Evolutionary conservation across 257 asterid genomes (phyloP).

Genomic region (Henckelia pumila): DNA sequence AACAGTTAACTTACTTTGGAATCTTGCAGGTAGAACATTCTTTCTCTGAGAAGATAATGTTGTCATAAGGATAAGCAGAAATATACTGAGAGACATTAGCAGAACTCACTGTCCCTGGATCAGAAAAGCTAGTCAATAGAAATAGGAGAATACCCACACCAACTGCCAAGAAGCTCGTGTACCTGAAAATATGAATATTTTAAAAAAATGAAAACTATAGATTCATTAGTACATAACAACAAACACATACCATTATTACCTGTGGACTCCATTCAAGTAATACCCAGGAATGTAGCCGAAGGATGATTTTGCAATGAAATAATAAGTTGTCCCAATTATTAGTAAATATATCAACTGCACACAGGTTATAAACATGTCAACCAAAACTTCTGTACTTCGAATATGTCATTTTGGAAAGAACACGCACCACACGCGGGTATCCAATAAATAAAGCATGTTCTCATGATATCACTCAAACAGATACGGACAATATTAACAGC

Average conservation of each 20-base stretch:
- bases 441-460: neutral
- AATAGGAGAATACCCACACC: slow-evolving; percentile 84
- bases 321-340: slow-evolving; percentile 80
- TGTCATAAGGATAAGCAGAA: slow-evolving; percentile 86
- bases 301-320: slow-evolving; percentile 55
- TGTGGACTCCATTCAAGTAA: slow-evolving; percentile 78
- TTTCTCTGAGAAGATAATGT: slow-evolving; percentile 73
- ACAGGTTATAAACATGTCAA: slow-evolving; percentile 26
- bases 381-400: slow-evolving; percentile 17
- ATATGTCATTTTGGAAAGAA: neutral
- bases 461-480: neutral
- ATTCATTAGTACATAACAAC: slow-evolving; percentile 20
- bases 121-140: slow-evolving; percentile 94
- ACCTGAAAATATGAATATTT: slow-evolving; percentile 47
- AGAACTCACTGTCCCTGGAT: slow-evolving; percentile 86
- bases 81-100: slow-evolving; percentile 73
- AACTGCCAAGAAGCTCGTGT: slow-evolving; percentile 84
- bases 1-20: slow-evolving; percentile 61
- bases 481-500: neutral
- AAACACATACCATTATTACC: slow-evolving; percentile 41
- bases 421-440: neutral
- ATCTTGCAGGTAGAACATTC: slow-evolving; percentile 95
- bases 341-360: slow-evolving; percentile 76
- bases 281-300: slow-evolving; percentile 89
- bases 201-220: slow-evolving; percentile 23